Base-by-base conservation (phyloP, 345 rosid genomes). In the Geranium rotundifolium region DNA sequence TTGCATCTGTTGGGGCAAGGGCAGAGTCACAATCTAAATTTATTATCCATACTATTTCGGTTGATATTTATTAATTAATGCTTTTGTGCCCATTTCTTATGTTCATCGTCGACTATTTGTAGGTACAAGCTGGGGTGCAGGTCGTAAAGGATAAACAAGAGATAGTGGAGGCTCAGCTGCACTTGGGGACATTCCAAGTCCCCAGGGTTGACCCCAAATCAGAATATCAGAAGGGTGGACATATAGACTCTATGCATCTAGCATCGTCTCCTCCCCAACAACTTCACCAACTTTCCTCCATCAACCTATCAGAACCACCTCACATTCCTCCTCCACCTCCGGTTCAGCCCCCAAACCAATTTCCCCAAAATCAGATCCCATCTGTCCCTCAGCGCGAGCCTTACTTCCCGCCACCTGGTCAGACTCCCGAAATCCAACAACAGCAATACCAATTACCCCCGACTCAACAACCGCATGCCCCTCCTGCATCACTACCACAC, bases 81-180 rank as follows among this genome's bases (percentile, higher is more conserved):
- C 16, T 70, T 13, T 71, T 37, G 19, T 69, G 17, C 34, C 34
- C 19, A 27, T 57, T 50, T 54, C 41, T 71, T 19, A 13, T 58
- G 3, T 57, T 69, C 65, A n/a, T 60, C 58, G 23, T 34, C 41
- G 1, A 54, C 65, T 54, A 30, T 41, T 9, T 68, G 73, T 80
- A 91, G 98, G 92, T 91, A 67, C 96, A 86, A 75, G 70, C 79
- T 4, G 92, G 90, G 67, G 82, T 91, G 7, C 80, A 75, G 29
- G 70, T 71, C 69, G 63, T 91, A 74, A 89, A 81, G 76, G 96
- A 87, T 74, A 91, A 85, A 73, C 96, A 87, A 61, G 96, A 84
- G 19, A 74, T 76, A 37, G 29, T 84, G 62, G 92, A 84, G 71
- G 82, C 85, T 67, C 92, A 84, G 64, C 70, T 84, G 74, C 90